Evolutionary conservation across 2,329 filamentous ascomycete species (phyloP), one percentile per base, ranked within the genome.

Genomic region (Didymella lethalis): DNA sequence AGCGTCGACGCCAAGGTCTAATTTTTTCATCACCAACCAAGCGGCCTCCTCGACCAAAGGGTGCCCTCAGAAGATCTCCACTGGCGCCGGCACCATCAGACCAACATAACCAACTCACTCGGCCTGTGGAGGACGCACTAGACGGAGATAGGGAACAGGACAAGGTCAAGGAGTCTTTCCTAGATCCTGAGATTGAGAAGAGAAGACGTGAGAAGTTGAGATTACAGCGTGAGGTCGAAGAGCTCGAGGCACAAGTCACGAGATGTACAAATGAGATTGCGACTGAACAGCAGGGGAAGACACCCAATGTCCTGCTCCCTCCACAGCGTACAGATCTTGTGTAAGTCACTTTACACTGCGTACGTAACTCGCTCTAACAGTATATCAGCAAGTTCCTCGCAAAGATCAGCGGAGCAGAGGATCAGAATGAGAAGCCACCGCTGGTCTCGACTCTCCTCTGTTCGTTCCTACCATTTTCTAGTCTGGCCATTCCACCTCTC

Each of bases 391-490:
- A 64, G 5, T 67, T 75, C 32, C 63, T 75, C 48, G 59, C 61
- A 12, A 64, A 66, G 16, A 62, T 76, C 26, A 55, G 55, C 14
- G 62, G 64, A 23, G 44, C 43, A 36, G 55, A 64, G 7, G 28
- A 40, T n/a, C 57, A 69, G 40, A 57, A 69, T 7, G 64, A 72
- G 29, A 59, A 67, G 48, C 51, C 63, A 18, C 63, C 64, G 23
- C 59, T 71, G 7, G 45, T 78, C 11, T 77, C 77, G 4, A 69
- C 57, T 34, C 64, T 78, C 11, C 65, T 80, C 7, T 73, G 72
- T n/a, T 78, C 76, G 0, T 79, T 80, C 44, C 69, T 79, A 1
- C 78, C 78, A 8, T 79, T 79, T 47, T 71, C 69, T 12, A 64
- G 64, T 26, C 63, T 71, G 7, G 46, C 62, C 10, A 58, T 73